A percentile compares a stretch with the other conserved stretches of the same genome.
Evolutionary conservation across 2,329 filamentous ascomycete genomes (phyloP).

Genomic region (Falciphora oryzae): DNA sequence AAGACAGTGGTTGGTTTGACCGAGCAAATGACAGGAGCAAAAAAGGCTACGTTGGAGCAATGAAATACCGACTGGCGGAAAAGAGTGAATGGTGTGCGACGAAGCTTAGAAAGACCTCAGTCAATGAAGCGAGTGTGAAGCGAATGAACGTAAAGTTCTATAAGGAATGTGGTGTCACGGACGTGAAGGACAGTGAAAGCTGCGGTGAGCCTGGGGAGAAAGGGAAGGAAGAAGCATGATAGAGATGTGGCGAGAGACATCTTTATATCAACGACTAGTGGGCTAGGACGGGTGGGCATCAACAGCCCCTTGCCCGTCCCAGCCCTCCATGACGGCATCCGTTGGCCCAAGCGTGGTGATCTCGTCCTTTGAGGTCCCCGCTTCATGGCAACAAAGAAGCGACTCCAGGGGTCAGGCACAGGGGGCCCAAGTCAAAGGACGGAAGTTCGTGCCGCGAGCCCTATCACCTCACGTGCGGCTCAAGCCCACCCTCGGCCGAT

Average conservation of each 20-base stretch:
- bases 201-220: constrained; percentile 2
- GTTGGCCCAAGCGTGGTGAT: neutral
- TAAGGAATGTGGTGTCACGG: neutral
- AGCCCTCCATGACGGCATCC: too few relatives aligned
- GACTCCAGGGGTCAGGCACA: neutral
- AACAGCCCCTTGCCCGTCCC: too few relatives aligned
- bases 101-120: constrained; percentile 3
- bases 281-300: neutral
- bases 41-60: neutral
- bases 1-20: neutral
- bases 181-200: constrained; percentile 2
- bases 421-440: neutral
- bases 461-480: neutral
- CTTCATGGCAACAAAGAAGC: neutral
- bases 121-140: constrained; percentile 10
- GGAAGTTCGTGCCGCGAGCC: neutral
- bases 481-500: neutral
- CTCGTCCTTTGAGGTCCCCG: too few relatives aligned
- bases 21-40: neutral
- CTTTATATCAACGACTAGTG: neutral
- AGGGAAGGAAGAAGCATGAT: neutral
- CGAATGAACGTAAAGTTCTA: neutral
- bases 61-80: neutral
- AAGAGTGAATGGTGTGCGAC: neutral
- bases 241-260: neutral